Evolutionary conservation across 2,329 filamentous ascomycete species (phyloP), one percentile per base, ranked within the genome.

Genomic region (Didymella sp.): DNA sequence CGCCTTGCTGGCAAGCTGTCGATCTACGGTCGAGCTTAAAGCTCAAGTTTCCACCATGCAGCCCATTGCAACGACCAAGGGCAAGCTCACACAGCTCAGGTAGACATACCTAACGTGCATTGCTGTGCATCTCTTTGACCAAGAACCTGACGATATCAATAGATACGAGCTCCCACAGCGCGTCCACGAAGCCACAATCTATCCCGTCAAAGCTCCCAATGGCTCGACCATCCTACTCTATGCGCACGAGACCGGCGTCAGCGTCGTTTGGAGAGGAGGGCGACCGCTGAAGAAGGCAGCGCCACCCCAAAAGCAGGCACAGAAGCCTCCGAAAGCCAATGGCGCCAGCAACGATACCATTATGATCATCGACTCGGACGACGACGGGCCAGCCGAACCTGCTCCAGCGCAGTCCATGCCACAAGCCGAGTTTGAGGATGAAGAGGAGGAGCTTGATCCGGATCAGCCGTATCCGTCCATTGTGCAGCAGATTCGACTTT

Each of bases 141-240:
- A n/a, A n/a, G n/a, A n/a, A n/a, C n/a, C n/a, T n/a, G n/a, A n/a
- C n/a, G n/a, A n/a, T n/a, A n/a, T n/a, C n/a, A n/a, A 15, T 65
- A 88, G 86, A 73, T 88, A 88, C 68, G 80, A 86, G 64, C 79
- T 87, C 30, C 80, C 84, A 13, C 82, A 85, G 68, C 83, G 85
- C 64, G 78, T 85, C 56, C 81, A 84, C 73, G 76, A 78, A 53
- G 80, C 85, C 12, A 80, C 81, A 69, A 77, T 83, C 61, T 88
- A 88, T 67, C 86, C 86, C 6, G 71, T 84, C 33, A 78, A 79
- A 59, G 79, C 85, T 19, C 81, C 84, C 21, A 87, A 88, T 72
- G 85, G 85, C 69, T 88, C 86, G 3, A 84, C 82, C 2, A 78
- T 89, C 56, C 77, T 88, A 41, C 67, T 88, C 12, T 87, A 86